Evolutionary conservation across 768 basidiomycete genomes (phyloP).

Genomic region (Rhodotorula diobovata): DNA sequence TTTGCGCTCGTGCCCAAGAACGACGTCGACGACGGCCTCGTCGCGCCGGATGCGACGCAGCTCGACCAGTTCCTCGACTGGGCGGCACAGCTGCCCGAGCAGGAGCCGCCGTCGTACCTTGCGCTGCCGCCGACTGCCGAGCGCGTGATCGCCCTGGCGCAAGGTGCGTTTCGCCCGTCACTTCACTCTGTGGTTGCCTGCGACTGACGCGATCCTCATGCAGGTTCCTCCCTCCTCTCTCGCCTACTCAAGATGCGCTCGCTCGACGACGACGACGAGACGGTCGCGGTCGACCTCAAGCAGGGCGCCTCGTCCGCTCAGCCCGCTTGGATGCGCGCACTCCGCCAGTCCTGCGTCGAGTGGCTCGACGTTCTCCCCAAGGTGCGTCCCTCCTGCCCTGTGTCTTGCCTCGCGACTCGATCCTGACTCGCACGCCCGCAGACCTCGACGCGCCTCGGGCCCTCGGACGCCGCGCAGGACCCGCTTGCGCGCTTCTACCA

Average conservation of each 20-base stretch:
- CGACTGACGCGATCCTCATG: background rate
- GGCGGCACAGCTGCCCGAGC: conserved; percentile 82
- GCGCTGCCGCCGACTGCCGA: conserved; percentile 89
- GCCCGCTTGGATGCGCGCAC: conserved; percentile 89
- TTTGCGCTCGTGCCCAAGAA: conserved; percentile 71
- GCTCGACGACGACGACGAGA: conserved; percentile 78
- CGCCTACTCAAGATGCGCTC: conserved; percentile 92
- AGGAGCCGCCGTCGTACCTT: conserved; percentile 77
- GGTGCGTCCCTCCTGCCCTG: conserved; percentile 53
- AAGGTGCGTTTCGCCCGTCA: conserved; percentile 25
- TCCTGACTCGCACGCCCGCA: background rate
- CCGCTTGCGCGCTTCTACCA: conserved; percentile 84
- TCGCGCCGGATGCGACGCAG: conserved; percentile 85
- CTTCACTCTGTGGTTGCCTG: background rate
- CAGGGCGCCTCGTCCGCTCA: conserved; percentile 55
- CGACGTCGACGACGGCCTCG: conserved; percentile 58
- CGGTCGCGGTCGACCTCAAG: conserved; percentile 51
- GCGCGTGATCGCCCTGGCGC: conserved; percentile 70
- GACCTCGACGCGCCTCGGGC: conserved; percentile 46
- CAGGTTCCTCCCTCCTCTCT: conserved; percentile 73
- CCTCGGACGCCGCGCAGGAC: conserved; percentile 57
- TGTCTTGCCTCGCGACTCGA: too few species aligned
- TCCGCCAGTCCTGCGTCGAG: conserved; percentile 74
- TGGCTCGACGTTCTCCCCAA: conserved; percentile 74
- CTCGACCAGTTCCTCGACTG: conserved; percentile 84